Percentiles rank a stretch among this genome's conserved stretches.
These are phyloP conservation scores for Hypomontagnella submonticulosa DNA, from an alignment of 495 filamentous ascomycete species.

Conservation along the genomic window DNA sequence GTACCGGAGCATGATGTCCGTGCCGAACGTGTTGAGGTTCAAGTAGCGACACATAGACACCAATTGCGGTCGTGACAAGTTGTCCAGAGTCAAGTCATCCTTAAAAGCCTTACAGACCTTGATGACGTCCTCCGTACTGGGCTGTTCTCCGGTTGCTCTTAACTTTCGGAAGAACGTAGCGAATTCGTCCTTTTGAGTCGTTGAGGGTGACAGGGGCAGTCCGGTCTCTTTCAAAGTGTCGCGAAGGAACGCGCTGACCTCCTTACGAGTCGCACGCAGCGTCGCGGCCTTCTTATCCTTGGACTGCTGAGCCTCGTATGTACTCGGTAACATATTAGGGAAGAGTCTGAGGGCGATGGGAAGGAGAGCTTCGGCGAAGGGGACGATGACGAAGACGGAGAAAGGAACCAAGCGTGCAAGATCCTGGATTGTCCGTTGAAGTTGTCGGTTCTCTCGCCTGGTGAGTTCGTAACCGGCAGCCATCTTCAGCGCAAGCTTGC, in stretches of 20 bases:
- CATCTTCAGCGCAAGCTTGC: slow-evolving; percentile 93
- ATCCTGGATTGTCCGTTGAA: slow-evolving; percentile 93
- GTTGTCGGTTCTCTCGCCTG: slow-evolving; percentile 89
- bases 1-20: slow-evolving; percentile 97
- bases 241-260: slow-evolving; percentile 91
- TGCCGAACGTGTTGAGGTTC: slow-evolving; percentile 96
- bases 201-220: slow-evolving; percentile 84
- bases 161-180: slow-evolving; percentile 98
- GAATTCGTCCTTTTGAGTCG: slow-evolving; percentile 93
- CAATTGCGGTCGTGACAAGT: slow-evolving; percentile 92
- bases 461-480: slow-evolving; percentile 96
- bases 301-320: slow-evolving; percentile 90
- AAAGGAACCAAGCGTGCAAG: slow-evolving; percentile 93
- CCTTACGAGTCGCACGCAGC: slow-evolving; percentile 87
- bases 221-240: slow-evolving; percentile 93
- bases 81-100: slow-evolving; percentile 97
- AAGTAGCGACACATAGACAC: slow-evolving; percentile 99
- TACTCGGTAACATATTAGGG: slow-evolving; percentile 96
- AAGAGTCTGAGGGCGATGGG: slow-evolving; percentile 93
- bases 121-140: slow-evolving; percentile 90
- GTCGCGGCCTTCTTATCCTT: slow-evolving; percentile 87
- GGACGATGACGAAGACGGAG: slow-evolving; percentile 95
- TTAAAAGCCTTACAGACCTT: slow-evolving; percentile 99
- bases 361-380: slow-evolving; percentile 94
- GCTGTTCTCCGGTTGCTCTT: slow-evolving; percentile 87